Evolutionary conservation across 305 asterid genomes (phyloP), one percentile per base, ranked within the genome.

Genomic region (Solanum hybrid): DNA sequence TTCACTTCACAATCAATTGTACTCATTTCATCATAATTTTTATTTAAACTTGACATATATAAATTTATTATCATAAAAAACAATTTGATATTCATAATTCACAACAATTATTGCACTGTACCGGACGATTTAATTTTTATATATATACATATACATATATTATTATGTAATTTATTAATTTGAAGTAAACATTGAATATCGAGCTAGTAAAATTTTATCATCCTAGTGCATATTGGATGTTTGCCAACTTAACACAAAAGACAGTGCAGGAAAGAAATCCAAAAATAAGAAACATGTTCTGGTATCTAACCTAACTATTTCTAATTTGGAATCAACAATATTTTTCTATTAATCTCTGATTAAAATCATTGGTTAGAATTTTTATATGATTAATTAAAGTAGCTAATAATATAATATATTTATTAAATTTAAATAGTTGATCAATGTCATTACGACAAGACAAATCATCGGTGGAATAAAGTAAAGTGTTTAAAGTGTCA

Each of bases 291-390:
- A 85, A 85, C 88, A 85, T 85, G 77, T 57, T 85, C 73, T 10
- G 88, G 39, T 17, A 51, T 84, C 41, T 84, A 51, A 17, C 76
- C 76, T 84, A 51, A 84, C 51, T 7, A 57, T 57, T 57, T 32
- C 88, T 85, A 85, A 31, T 51, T 85, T 85, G 77, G 77, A 85
- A 85, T 57, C 77, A 5, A 85, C 88, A 85, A 51, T 84, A 57
- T 31, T 84, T 84, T 84, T 84, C 2, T 84, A 51, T 34, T 84
- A 84, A 84, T 17, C 38, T 31, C 17, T 84, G 45, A 20, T 51
- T 51, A 57, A 57, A 31, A 85, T 82, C 77, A 85, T 57, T 85
- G 73, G 32, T 85, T 85, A 39, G 88, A 31, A 10, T 32, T 84
- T 22, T 22, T 31, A 85, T 20, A 57, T 85, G 76, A 85, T 85